Conservation (phyloP, 345 rosid genomes). For the Draba incana region DNA sequence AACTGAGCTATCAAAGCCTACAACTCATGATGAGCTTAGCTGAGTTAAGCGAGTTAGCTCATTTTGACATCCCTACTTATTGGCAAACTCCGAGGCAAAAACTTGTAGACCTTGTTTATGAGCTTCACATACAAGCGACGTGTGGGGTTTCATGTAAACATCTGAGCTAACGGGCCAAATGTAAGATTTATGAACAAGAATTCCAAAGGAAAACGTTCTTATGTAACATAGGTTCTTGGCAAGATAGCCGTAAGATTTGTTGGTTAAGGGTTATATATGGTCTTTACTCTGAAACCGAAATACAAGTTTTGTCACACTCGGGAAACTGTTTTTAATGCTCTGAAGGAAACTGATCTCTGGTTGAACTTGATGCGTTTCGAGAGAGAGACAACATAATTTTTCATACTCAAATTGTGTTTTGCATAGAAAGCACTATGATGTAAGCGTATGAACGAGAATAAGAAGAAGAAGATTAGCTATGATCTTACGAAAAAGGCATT, state of each 20-base stretch:
- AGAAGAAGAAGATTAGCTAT: no score
- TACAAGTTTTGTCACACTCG: slow-evolving; percentile 50
- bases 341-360: slow-evolving; percentile 61
- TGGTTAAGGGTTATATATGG: slow-evolving; percentile 60
- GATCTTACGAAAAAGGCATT: no score
- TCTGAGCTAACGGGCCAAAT: slow-evolving; percentile 57
- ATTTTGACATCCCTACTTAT: slow-evolving; percentile 37
- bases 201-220: slow-evolving; percentile 77
- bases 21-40: no score
- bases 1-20: no score
- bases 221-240: slow-evolving; percentile 57
- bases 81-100: slow-evolving; percentile 68
- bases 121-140: slow-evolving; percentile 65
- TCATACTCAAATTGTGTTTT: slow-evolving; percentile 38
- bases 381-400: slow-evolving; percentile 49
- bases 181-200: slow-evolving; percentile 68
- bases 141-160: slow-evolving; percentile 53
- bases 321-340: slow-evolving; percentile 46
- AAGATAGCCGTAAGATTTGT: slow-evolving; percentile 63
- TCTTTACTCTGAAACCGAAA: slow-evolving; percentile 54
- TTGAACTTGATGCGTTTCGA: slow-evolving; percentile 43
- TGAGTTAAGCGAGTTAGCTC: no score
- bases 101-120: slow-evolving; percentile 71
- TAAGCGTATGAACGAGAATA: no score
- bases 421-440: no score